Evolutionary conservation across 225 moss, liverwort and hornwort species (phyloP).

Genomic region (Antitrichia curtipendula): DNA sequence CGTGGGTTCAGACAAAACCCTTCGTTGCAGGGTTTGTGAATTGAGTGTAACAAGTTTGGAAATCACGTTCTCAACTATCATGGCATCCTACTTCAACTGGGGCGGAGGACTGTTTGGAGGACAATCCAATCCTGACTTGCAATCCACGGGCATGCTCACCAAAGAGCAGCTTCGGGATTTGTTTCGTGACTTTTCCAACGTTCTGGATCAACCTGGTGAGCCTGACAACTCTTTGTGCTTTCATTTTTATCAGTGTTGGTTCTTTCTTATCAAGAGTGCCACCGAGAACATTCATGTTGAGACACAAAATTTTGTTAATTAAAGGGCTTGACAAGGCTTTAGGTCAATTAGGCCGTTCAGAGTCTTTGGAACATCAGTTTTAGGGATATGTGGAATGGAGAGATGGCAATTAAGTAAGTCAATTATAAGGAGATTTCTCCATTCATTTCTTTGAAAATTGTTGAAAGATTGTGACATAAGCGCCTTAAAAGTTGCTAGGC

Average conservation of each 20-base stretch:
- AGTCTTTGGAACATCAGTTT: background rate
- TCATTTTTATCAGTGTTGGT: background rate
- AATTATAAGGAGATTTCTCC: background rate
- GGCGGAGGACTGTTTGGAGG: slow-evolving; percentile 23
- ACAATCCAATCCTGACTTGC: slow-evolving; percentile 22
- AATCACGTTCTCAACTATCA: background rate
- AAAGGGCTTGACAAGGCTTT: background rate
- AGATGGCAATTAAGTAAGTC: background rate
- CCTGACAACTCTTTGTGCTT: background rate
- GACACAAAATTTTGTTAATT: background rate
- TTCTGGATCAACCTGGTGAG: slow-evolving; percentile 50
- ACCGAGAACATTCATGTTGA: background rate
- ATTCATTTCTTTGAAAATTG: background rate
- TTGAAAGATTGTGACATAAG: background rate
- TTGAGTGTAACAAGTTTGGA: background rate
- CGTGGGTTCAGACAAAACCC: background rate
- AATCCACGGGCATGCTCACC: slow-evolving; percentile 48
- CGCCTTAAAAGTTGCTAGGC: background rate
- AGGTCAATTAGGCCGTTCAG: background rate
- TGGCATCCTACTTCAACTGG: slow-evolving; percentile 36
- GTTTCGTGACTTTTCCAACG: slow-evolving; percentile 37
- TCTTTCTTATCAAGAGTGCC: background rate
- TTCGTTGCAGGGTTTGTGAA: background rate
- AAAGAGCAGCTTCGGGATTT: slow-evolving; percentile 44
- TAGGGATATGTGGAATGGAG: background rate